A percentile compares a stretch with the other conserved stretches of the same genome.
Evolutionary conservation across 768 basidiomycete genomes (phyloP).

Genomic region (Pleurotus ostreatus): DNA sequence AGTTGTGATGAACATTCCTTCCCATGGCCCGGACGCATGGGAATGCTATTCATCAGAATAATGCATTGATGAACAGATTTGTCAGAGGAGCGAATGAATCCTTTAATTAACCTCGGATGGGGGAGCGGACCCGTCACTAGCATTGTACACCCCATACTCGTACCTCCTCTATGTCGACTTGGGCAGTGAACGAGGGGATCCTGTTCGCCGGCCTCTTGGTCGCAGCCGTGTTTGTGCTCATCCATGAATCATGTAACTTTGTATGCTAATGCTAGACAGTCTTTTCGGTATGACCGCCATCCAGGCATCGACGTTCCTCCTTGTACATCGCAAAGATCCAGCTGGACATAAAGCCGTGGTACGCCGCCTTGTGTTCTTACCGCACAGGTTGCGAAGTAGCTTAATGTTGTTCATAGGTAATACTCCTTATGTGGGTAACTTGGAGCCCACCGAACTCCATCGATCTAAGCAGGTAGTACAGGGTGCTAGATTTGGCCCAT

Average conservation of each 20-base stretch:
- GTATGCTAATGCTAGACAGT: not conserved
- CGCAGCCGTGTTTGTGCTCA: conserved; percentile 1
- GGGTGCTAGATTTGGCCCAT: not conserved
- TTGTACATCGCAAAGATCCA: conserved; percentile 3
- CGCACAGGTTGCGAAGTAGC: not conserved
- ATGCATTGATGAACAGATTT: no score
- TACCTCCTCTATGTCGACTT: no score
- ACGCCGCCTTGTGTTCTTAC: not conserved
- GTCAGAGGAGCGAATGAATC: no score
- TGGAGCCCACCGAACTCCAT: not conserved
- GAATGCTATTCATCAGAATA: no score
- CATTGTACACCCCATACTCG: no score
- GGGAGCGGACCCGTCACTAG: no score
- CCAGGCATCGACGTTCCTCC: conserved; percentile 2
- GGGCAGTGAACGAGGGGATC: not conserved
- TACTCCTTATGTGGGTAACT: not conserved
- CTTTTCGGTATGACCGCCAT: conserved; percentile 3
- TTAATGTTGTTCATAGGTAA: not conserved
- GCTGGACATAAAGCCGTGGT: conserved; percentile 2
- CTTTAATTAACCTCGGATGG: no score
- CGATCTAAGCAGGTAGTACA: not conserved
- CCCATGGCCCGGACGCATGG: no score
- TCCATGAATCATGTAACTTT: not conserved
- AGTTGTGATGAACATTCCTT: no score
- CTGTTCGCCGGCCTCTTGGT: conserved; percentile 1